phyloP scores from a whole-genome alignment of 352 stramenopile genomes.

The Globisporangium canariense region DNA sequence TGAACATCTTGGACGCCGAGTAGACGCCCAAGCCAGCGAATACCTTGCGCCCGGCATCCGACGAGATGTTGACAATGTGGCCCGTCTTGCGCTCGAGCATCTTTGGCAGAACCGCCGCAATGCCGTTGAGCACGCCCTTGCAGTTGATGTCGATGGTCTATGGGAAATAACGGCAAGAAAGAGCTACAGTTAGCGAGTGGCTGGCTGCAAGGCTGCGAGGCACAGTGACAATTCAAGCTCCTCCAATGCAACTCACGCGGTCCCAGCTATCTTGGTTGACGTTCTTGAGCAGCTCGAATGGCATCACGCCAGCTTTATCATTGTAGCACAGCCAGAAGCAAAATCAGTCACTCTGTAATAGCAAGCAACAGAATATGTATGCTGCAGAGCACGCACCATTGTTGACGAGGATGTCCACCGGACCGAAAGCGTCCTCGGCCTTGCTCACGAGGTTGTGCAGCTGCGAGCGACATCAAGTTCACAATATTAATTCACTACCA shows the following conservation, averaged over 20 bases:
- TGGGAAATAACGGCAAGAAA: not conserved
- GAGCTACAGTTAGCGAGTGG: not conserved
- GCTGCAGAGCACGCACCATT: conserved; percentile 36
- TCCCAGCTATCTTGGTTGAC: conserved; percentile 91
- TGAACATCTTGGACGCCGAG: conserved; percentile 90
- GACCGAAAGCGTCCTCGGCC: conserved; percentile 57
- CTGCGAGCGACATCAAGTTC: conserved; percentile 8
- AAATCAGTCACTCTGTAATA: not conserved
- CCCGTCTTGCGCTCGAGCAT: conserved; percentile 74
- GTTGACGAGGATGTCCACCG: conserved; percentile 89
- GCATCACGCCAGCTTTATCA: conserved; percentile 86
- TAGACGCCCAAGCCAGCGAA: conserved; percentile 87
- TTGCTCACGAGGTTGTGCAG: conserved; percentile 56
- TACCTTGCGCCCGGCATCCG: conserved; percentile 73
- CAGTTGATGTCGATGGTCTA: conserved; percentile 92
- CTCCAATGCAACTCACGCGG: conserved; percentile 15
- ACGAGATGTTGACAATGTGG: conserved; percentile 89
- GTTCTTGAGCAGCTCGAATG: conserved; percentile 90
- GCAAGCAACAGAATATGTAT: not conserved
- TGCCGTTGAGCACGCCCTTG: conserved; percentile 89
- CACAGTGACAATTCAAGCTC: not conserved
- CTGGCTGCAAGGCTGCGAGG: too few species aligned
- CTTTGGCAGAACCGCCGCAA: conserved; percentile 66
- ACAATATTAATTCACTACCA: not conserved
- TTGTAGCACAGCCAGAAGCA: not conserved